Evolutionary conservation across 75 land plant species (phyloP).

Genomic region (Sequoiadendron giganteum): DNA sequence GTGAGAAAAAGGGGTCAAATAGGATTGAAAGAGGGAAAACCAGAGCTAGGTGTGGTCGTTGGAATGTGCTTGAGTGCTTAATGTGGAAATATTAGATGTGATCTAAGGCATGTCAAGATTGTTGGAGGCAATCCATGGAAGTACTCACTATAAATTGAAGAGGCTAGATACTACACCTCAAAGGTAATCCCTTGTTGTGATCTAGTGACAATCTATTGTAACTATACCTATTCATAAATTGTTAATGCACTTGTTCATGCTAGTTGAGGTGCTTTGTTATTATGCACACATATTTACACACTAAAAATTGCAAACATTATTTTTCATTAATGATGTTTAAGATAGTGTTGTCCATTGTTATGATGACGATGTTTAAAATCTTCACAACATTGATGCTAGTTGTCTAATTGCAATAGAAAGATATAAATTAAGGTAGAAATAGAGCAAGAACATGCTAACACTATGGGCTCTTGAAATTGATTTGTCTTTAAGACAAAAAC

Average conservation of each 20-base stretch:
- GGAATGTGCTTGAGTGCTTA: too few species aligned
- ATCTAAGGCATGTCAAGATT: too few species aligned
- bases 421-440: neutral
- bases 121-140: too few species aligned
- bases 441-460: neutral
- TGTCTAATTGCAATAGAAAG: neutral
- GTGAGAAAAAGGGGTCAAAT: too few species aligned
- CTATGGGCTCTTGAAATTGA: neutral
- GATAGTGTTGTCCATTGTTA: neutral
- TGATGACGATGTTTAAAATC: neutral
- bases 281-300: neutral
- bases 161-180: too few species aligned
- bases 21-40: too few species aligned
- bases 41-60: too few species aligned
- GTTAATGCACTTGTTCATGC: neutral
- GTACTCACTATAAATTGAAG: too few species aligned
- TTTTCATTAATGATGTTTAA: neutral
- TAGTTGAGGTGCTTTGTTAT: neutral
- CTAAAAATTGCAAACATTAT: neutral
- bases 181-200: too few species aligned
- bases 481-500: neutral
- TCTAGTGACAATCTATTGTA: too few species aligned
- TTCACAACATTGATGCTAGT: neutral
- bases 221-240: too few species aligned
- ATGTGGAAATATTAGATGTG: too few species aligned